Evolutionary conservation across 495 filamentous ascomycete species (phyloP).

Genomic region (Pseudoneurospora amorphoporcata): DNA sequence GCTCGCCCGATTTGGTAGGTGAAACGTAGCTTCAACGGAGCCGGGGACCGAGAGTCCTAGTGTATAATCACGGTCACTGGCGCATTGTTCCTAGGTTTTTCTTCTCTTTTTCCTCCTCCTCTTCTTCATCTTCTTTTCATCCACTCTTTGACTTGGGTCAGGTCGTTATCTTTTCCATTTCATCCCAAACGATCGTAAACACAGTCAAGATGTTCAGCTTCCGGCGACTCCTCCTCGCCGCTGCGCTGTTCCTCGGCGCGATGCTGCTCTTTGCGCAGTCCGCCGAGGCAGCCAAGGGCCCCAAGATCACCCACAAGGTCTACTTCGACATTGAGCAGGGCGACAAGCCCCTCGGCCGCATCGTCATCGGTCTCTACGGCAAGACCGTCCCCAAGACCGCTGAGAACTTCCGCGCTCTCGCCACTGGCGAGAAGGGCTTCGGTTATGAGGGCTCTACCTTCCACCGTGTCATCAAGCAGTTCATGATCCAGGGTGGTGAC

Average conservation of each 20-base stretch:
- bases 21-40: constrained; percentile 28
- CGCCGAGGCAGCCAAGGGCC: constrained; percentile 69
- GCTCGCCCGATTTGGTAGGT: constrained; percentile 7
- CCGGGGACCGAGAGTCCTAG: not conserved
- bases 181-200: not conserved
- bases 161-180: not conserved
- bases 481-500: constrained; percentile 99
- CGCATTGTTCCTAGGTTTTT: not conserved
- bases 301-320: constrained; percentile 95
- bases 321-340: constrained; percentile 94
- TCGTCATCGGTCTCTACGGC: constrained; percentile 93
- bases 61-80: not conserved
- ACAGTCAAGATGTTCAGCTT: constrained; percentile 42
- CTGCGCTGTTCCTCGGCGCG: constrained; percentile 64
- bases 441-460: constrained; percentile 92
- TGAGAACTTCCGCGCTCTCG: constrained; percentile 96
- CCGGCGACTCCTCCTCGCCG: constrained; percentile 49
- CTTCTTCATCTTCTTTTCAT: not conserved
- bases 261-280: constrained; percentile 62
- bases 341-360: constrained; percentile 69
- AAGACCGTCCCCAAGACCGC: constrained; percentile 96
- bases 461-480: constrained; percentile 96
- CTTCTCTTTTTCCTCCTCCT: not conserved
- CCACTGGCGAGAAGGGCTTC: constrained; percentile 94
- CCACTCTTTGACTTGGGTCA: not conserved